Percentiles rank a stretch among this genome's conserved stretches.
phyloP scores from a whole-genome alignment of 164 flowering plant genomes.

The Umbilicus rupestris region DNA sequence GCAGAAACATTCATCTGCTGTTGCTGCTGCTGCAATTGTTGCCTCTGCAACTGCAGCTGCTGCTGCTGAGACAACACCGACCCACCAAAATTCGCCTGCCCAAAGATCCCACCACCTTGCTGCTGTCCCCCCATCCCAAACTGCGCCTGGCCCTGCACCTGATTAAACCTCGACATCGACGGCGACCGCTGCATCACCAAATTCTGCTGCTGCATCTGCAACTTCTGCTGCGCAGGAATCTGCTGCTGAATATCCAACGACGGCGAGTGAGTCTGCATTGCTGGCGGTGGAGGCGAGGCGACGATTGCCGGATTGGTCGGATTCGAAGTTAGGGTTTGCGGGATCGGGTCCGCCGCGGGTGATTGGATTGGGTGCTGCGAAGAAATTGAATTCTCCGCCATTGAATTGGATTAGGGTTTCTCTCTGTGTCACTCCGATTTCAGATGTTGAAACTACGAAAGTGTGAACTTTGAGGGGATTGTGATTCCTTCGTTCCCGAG shows the following conservation, averaged over 20 bases:
- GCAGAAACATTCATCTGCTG: constrained; percentile 21
- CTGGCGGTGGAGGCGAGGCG: background rate
- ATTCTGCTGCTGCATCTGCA: constrained; percentile 23
- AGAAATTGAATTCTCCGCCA: constrained; percentile 29
- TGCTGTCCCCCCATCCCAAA: constrained; percentile 26
- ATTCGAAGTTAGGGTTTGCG: constrained; percentile 10
- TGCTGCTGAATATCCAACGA: constrained; percentile 11
- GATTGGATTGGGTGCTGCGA: constrained; percentile 22
- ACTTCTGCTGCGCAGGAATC: constrained; percentile 17
- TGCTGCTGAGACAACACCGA: constrained; percentile 22
- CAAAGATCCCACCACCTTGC: constrained; percentile 39
- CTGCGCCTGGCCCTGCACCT: constrained; percentile 31
- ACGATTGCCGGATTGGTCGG: background rate
- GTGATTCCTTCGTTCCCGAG: background rate
- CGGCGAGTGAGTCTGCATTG: constrained; percentile 21
- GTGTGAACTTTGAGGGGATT: background rate
- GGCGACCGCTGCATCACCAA: constrained; percentile 48
- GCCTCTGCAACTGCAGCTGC: constrained; percentile 32
- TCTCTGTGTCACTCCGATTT: background rate
- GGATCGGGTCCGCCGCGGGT: constrained; percentile 12
- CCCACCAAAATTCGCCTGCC: constrained; percentile 52
- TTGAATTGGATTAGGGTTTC: constrained; percentile 1
- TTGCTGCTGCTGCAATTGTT: constrained; percentile 26
- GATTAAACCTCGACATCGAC: constrained; percentile 55
- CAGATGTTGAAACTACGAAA: background rate